Percentiles rank a stretch among this genome's conserved stretches.
phyloP scores from a whole-genome alignment of 768 basidiomycete species.

The Mycena olivaceomarginata region DNA sequence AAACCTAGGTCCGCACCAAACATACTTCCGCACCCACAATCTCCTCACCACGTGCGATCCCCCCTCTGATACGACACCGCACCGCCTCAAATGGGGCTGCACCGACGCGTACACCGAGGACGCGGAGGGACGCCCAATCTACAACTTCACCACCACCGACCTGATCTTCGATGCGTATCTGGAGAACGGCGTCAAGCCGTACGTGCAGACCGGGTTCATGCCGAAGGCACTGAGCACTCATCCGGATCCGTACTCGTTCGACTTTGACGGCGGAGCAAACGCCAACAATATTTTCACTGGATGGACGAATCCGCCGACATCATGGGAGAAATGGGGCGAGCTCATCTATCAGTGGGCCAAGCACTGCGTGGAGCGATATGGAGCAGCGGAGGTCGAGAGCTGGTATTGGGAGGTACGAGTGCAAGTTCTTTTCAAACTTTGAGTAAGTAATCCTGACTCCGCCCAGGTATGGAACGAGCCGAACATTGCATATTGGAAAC shows the following conservation, averaged over 20 bases:
- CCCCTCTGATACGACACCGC: conserved; percentile 33
- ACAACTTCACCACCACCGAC: conserved; percentile 43
- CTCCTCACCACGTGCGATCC: conserved; percentile 45
- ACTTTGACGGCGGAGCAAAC: conserved; percentile 33
- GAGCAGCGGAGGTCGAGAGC: conserved; percentile 38
- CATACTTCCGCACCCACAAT: conserved; percentile 43
- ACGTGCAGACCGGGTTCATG: conserved; percentile 43
- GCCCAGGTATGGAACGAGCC: conserved; percentile 44
- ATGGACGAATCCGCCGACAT: conserved; percentile 43
- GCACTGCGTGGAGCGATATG: conserved; percentile 43
- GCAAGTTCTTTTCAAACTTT: conserved; percentile 5
- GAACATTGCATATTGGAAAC: conserved; percentile 44
- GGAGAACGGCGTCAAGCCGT: conserved; percentile 43
- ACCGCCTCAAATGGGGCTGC: conserved; percentile 44
- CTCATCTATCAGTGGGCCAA: conserved; percentile 41
- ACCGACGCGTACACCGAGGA: conserved; percentile 44
- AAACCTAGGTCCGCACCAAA: conserved; percentile 40
- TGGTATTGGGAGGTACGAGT: conserved; percentile 43
- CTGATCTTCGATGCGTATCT: conserved; percentile 42
- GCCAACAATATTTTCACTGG: conserved; percentile 41
- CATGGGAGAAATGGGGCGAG: conserved; percentile 40
- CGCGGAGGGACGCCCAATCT: conserved; percentile 38
- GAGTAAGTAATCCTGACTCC: conserved; percentile 15
- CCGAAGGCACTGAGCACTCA: conserved; percentile 40
- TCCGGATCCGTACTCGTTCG: conserved; percentile 42